These are phyloP conservation scores for Podospora australis DNA, from an alignment of 495 filamentous ascomycete species.

Conservation along the genomic window DNA sequence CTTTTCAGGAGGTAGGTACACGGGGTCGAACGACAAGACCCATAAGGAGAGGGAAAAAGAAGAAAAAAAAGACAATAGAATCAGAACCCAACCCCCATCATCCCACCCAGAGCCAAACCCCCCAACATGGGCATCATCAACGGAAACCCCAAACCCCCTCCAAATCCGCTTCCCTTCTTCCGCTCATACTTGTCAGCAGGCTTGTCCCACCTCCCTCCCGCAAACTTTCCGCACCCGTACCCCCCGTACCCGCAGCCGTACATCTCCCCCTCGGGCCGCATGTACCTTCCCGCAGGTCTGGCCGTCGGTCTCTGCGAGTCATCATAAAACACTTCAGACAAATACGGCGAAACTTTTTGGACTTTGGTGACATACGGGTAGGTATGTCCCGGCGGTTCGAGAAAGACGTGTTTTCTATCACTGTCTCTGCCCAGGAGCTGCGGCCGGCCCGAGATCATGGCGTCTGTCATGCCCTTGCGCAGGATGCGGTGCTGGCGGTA, in stretches of 20 bases:
- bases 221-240: slow-evolving; percentile 19
- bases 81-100: slow-evolving; percentile 5
- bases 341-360: slow-evolving; percentile 16
- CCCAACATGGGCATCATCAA: slow-evolving; percentile 10
- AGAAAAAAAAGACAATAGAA: too few relatives aligned
- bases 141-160: slow-evolving; percentile 13
- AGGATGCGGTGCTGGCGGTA: slow-evolving; percentile 23
- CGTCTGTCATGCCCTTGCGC: slow-evolving; percentile 14
- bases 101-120: slow-evolving; percentile 11
- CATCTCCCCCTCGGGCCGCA: slow-evolving; percentile 21
- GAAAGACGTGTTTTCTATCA: slow-evolving; percentile 14
- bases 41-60: too few relatives aligned
- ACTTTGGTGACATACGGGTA: slow-evolving; percentile 17
- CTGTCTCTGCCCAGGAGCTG: slow-evolving; percentile 16
- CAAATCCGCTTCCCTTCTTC: slow-evolving; percentile 9
- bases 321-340: slow-evolving; percentile 21
- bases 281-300: slow-evolving; percentile 13
- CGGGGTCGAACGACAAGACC: too few relatives aligned
- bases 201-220: slow-evolving; percentile 12
- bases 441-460: slow-evolving; percentile 15
- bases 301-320: not conserved
- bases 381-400: slow-evolving; percentile 20
- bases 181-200: slow-evolving; percentile 6
- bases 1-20: too few relatives aligned
- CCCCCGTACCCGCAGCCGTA: slow-evolving; percentile 22